Percentiles rank a stretch among this genome's conserved stretches.
Evolutionary conservation across 2,329 filamentous ascomycete genomes (phyloP).

Genomic region (Keithomyces neogunnii): DNA sequence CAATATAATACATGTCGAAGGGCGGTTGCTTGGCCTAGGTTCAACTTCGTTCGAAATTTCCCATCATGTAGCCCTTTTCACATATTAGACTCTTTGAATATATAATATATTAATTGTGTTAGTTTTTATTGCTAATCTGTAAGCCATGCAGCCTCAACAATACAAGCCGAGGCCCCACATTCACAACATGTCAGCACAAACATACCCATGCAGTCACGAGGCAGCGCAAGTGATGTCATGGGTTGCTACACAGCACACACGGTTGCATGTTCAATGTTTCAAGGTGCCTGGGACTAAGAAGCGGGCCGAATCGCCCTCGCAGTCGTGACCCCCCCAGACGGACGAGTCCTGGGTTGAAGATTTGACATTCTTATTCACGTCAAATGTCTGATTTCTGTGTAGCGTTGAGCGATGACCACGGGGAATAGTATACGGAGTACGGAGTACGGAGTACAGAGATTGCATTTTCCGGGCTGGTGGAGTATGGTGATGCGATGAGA

Average conservation of each 20-base stretch:
- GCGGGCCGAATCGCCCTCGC: slow-evolving; percentile 1
- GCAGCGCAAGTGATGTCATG: not conserved
- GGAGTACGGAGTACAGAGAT: not conserved
- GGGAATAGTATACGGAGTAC: not conserved
- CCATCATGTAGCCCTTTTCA: no score
- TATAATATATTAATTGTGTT: not conserved
- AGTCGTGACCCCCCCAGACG: not conserved
- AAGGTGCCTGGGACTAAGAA: not conserved
- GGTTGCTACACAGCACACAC: not conserved
- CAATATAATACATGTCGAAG: not conserved
- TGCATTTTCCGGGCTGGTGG: no score
- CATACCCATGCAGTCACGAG: not conserved
- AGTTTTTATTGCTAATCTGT: not conserved
- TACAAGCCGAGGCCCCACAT: not conserved
- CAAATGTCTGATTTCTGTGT: not conserved
- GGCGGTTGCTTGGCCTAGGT: no score
- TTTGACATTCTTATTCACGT: not conserved
- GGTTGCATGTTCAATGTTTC: slow-evolving; percentile 1
- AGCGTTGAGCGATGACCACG: not conserved
- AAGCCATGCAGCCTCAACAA: not conserved
- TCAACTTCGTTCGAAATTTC: no score
- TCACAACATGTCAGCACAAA: not conserved
- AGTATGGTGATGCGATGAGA: not conserved
- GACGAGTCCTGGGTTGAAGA: not conserved
- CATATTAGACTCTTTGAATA: no score